phyloP scores from a whole-genome alignment of 768 basidiomycete species.

The Phylloporus rhodoxanthus region DNA sequence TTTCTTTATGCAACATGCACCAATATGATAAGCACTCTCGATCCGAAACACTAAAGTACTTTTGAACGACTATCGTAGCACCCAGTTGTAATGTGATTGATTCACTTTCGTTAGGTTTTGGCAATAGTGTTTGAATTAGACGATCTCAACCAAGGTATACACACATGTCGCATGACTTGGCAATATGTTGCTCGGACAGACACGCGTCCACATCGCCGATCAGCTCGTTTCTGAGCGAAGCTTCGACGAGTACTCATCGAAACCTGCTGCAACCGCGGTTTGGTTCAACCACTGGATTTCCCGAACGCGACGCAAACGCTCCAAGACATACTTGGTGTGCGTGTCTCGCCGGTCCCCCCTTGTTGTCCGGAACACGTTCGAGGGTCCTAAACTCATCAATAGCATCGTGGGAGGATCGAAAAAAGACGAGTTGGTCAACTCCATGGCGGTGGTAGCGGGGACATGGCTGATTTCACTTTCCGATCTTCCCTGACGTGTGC shows the following conservation, averaged over 20 bases:
- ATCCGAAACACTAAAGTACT: conserved; percentile 25
- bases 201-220: neutral
- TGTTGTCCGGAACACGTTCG: neutral
- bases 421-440: neutral
- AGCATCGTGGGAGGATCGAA: neutral
- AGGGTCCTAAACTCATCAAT: neutral
- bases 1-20: conserved; percentile 25
- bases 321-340: neutral
- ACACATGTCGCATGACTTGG: neutral
- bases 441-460: neutral
- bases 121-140: neutral
- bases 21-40: conserved; percentile 15
- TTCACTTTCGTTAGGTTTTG: conserved; percentile 3
- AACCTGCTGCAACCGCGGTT: too few relatives aligned
- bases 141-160: neutral
- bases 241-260: neutral
- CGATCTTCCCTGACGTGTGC: neutral
- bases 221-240: neutral
- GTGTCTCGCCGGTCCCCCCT: neutral
- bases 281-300: too few relatives aligned
- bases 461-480: neutral
- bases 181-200: neutral
- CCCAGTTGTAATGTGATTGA: conserved; percentile 21
- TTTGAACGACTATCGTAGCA: conserved; percentile 24
- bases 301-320: neutral